Evolutionary conservation across 2,329 filamentous ascomycete species (phyloP).

Genomic region (Penicillium palitans): DNA sequence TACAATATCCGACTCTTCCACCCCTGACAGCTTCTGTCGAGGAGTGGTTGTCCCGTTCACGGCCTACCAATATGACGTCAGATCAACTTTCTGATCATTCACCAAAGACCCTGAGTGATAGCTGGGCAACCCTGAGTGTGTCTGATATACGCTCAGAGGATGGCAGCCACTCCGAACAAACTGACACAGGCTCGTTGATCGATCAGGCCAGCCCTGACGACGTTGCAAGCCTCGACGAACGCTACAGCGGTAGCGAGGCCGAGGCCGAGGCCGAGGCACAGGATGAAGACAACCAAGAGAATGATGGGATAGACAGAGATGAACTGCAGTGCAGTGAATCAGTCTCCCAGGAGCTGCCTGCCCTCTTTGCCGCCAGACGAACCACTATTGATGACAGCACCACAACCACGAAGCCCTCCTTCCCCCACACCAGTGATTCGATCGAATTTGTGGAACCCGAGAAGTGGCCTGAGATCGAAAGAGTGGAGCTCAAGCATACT

Average conservation of each 20-base stretch:
- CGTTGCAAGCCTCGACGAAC: constrained; percentile 46
- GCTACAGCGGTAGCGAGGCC: constrained; percentile 39
- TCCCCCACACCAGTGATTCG: constrained; percentile 36
- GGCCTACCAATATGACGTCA: constrained; percentile 45
- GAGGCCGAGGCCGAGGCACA: constrained; percentile 35
- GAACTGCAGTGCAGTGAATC: constrained; percentile 30
- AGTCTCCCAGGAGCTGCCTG: constrained; percentile 33
- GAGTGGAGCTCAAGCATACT: constrained; percentile 45
- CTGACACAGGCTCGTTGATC: constrained; percentile 46
- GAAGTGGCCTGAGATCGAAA: constrained; percentile 41
- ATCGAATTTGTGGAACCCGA: constrained; percentile 48
- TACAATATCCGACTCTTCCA: constrained; percentile 46
- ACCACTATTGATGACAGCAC: constrained; percentile 38
- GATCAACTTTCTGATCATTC: constrained; percentile 29
- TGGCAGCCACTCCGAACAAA: constrained; percentile 46
- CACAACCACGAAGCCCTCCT: constrained; percentile 37
- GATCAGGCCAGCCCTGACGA: constrained; percentile 46
- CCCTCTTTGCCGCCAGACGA: constrained; percentile 30
- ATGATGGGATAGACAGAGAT: constrained; percentile 24
- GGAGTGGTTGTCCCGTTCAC: constrained; percentile 45
- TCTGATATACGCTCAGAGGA: constrained; percentile 48
- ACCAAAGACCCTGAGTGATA: constrained; percentile 43
- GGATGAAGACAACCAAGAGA: constrained; percentile 34
- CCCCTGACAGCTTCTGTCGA: constrained; percentile 42
- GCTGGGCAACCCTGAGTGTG: constrained; percentile 49